A percentile compares a stretch with the other conserved stretches of the same genome.
These are phyloP conservation scores for Heliamphora pulchella DNA, from an alignment of 179 eudicot species.

Conservation along the genomic window DNA sequence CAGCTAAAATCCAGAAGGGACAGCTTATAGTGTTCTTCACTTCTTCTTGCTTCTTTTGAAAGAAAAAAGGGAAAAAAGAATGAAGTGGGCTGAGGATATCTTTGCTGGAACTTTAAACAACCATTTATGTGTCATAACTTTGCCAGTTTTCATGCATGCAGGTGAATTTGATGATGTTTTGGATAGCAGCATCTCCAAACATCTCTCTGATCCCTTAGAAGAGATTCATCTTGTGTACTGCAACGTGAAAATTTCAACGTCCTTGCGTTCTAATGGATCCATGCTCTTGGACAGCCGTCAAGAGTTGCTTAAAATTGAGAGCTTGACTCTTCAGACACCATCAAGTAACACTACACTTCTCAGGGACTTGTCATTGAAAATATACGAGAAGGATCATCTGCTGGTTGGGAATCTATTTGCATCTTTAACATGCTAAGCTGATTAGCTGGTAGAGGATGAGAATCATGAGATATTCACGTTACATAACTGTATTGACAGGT, in stretches of 20 bases:
- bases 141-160: conserved; percentile 26
- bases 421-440: conserved; percentile 17
- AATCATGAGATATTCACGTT: conserved; percentile 15
- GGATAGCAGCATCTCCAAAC: conserved; percentile 48
- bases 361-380: conserved; percentile 59
- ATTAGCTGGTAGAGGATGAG: conserved; percentile 1
- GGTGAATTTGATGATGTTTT: conserved; percentile 98
- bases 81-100: conserved; percentile 7
- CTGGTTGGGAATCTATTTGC: conserved; percentile 45
- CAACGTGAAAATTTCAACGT: conserved; percentile 23
- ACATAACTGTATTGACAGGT: conserved; percentile 42
- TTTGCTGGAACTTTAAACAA: neutral
- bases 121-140: conserved; percentile 1
- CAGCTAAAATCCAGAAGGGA: conserved; percentile 8
- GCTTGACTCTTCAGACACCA: conserved; percentile 71
- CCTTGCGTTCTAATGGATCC: conserved; percentile 49
- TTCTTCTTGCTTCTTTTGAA: neutral
- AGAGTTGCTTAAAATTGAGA: conserved; percentile 55
- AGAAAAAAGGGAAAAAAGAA: neutral
- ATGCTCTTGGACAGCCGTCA: conserved; percentile 23
- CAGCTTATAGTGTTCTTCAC: neutral
- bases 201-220: conserved; percentile 34
- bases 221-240: conserved; percentile 43
- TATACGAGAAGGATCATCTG: conserved; percentile 64
- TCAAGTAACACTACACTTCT: conserved; percentile 50